A percentile compares a stretch with the other conserved stretches of the same genome.
Conservation (phyloP, 495 filamentous ascomycete species). For the Talaromyces adpressus region DNA sequence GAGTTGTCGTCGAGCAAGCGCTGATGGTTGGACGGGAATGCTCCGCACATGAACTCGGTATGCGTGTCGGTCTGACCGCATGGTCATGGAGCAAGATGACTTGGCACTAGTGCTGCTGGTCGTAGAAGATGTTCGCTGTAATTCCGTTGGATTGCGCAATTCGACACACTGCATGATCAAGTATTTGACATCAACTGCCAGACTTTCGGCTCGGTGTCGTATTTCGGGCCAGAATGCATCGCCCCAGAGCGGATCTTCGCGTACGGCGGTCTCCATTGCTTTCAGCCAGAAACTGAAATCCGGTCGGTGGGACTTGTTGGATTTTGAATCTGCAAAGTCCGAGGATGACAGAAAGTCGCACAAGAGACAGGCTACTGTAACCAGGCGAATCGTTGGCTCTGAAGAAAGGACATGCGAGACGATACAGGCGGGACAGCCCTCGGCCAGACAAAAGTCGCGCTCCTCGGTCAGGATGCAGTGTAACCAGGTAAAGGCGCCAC, state of each 20-base stretch:
- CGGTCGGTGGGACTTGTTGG: conserved; percentile 18
- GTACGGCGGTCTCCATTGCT: conserved; percentile 44
- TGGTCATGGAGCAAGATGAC: conserved; percentile 15
- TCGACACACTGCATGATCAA: conserved; percentile 48
- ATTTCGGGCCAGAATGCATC: conserved; percentile 48
- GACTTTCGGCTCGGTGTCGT: conserved; percentile 40
- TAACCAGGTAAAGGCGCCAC: conserved; percentile 54
- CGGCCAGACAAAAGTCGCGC: conserved; percentile 50
- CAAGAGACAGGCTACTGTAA: conserved; percentile 47
- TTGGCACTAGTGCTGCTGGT: conserved; percentile 3
- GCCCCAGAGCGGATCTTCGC: conserved; percentile 51
- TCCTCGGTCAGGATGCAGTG: conserved; percentile 53
- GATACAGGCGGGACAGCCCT: conserved; percentile 52
- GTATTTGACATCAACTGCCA: conserved; percentile 46
- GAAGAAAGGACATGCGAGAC: conserved; percentile 47
- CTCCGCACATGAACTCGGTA: conserved; percentile 14
- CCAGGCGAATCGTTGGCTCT: conserved; percentile 52
- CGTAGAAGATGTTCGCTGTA: conserved; percentile 17
- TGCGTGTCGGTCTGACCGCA: conserved; percentile 11
- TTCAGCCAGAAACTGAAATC: conserved; percentile 49
- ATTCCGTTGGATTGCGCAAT: conserved; percentile 25
- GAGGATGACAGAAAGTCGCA: conserved; percentile 31
- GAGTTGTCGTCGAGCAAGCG: conserved; percentile 14
- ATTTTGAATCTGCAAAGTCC: conserved; percentile 14
- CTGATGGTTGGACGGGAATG: conserved; percentile 13